phyloP scores from a whole-genome alignment of 305 asterid genomes.

The Andrographis paniculata region DNA sequence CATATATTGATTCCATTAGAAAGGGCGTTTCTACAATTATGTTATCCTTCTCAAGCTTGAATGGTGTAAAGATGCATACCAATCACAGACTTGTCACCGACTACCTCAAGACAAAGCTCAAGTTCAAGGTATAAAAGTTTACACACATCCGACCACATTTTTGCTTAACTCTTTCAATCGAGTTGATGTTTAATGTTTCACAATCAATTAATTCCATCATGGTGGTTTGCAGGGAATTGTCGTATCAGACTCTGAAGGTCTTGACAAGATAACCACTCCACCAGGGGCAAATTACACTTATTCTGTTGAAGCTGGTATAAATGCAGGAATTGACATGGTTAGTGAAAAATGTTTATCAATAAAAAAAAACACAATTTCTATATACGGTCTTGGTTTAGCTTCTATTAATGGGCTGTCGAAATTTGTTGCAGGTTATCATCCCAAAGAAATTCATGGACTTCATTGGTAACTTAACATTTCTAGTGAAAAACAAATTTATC shows the following conservation, averaged over 20 bases:
- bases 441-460: conserved; percentile 35
- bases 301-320: conserved; percentile 35
- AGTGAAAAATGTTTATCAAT: conserved; percentile 4
- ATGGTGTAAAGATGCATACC: conserved; percentile 52
- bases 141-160: neutral
- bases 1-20: conserved; percentile 27
- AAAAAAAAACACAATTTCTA: neutral
- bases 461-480: conserved; percentile 34
- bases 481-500: conserved; percentile 37
- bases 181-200: neutral
- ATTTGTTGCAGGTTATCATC: conserved; percentile 35
- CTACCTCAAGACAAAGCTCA: conserved; percentile 42
- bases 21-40: conserved; percentile 51
- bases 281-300: conserved; percentile 34
- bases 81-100: conserved; percentile 44
- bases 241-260: conserved; percentile 35
- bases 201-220: neutral
- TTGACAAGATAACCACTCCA: conserved; percentile 38
- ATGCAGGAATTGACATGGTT: conserved; percentile 55
- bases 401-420: neutral
- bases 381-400: neutral
- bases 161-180: neutral
- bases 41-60: conserved; percentile 61
- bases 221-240: conserved; percentile 40
- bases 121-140: conserved; percentile 30